Percentiles rank a stretch among this genome's conserved stretches.
phyloP scores from a whole-genome alignment of 2,329 filamentous ascomycete species.

The Aspergillus pseudotamarii region DNA sequence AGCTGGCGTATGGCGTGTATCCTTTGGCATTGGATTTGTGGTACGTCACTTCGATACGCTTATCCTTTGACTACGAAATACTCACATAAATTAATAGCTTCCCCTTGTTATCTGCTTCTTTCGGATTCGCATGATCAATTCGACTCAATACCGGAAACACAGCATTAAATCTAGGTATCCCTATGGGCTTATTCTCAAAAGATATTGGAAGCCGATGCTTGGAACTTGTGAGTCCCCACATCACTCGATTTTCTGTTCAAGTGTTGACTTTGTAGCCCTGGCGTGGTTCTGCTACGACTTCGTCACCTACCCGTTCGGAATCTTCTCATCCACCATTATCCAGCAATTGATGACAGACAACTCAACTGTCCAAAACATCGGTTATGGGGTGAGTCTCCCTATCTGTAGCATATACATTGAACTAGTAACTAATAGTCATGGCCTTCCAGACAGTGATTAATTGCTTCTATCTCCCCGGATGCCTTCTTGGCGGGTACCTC shows the following conservation, averaged over 20 bases:
- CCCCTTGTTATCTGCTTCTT: conserved; percentile 57
- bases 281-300: conserved; percentile 61
- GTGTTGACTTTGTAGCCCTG: conserved; percentile 26
- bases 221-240: conserved; percentile 39
- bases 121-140: conserved; percentile 55
- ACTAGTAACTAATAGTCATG: not conserved
- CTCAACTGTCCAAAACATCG: conserved; percentile 40
- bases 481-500: conserved; percentile 52
- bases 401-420: not conserved
- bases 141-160: conserved; percentile 53
- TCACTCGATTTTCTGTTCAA: not conserved
- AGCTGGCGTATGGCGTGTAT: conserved; percentile 51
- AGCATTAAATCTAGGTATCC: conserved; percentile 51
- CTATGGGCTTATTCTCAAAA: conserved; percentile 51
- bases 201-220: conserved; percentile 54
- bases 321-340: conserved; percentile 59
- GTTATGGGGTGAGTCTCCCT: conserved; percentile 24
- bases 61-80: not conserved
- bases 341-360: conserved; percentile 44
- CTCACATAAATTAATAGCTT: conserved; percentile 28
- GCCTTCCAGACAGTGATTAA: conserved; percentile 49
- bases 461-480: conserved; percentile 55
- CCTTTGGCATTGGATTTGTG: conserved; percentile 54
- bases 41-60: conserved; percentile 13
- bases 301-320: conserved; percentile 58